Conservation (phyloP, 1,284 basidiomycete genomes). For the Fistulina hepatica region DNA sequence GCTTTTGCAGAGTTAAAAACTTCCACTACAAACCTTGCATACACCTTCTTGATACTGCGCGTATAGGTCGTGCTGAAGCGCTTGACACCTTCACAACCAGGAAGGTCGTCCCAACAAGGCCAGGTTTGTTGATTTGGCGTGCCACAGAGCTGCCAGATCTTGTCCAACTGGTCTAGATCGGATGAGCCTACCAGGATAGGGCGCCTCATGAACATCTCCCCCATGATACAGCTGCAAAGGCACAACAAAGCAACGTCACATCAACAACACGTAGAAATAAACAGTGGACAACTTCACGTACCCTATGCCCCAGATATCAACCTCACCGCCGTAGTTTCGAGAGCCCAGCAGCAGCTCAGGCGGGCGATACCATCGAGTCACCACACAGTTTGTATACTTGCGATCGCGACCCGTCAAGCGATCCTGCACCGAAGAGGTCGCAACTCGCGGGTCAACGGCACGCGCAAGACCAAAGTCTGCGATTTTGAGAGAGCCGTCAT, state of each 20-base stretch:
- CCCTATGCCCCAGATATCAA: constrained; percentile 99
- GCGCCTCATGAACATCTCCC: constrained; percentile 86
- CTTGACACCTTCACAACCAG: constrained; percentile 73
- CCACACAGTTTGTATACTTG: constrained; percentile 95
- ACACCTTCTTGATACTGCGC: constrained; percentile 44
- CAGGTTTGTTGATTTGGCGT: constrained; percentile 74
- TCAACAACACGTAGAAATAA: background rate
- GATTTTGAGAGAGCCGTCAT: constrained; percentile 74
- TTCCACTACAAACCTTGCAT: constrained; percentile 39
- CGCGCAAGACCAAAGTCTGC: constrained; percentile 97
- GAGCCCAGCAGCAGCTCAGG: constrained; percentile 91
- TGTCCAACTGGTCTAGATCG: constrained; percentile 85
- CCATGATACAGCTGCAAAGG: constrained; percentile 70
- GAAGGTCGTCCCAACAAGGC: constrained; percentile 72
- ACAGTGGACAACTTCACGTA: constrained; percentile 28
- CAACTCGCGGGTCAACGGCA: constrained; percentile 46
- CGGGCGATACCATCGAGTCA: constrained; percentile 98
- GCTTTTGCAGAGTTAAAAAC: constrained; percentile 2
- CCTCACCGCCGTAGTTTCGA: constrained; percentile 81
- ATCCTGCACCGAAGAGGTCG: constrained; percentile 30
- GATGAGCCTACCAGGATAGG: constrained; percentile 85
- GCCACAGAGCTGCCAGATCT: constrained; percentile 86
- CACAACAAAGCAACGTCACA: constrained; percentile 2
- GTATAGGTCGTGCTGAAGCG: constrained; percentile 38
- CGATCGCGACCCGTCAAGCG: constrained; percentile 42